phyloP scores from a whole-genome alignment of 768 basidiomycete species.

The Termitomyces sp. region DNA sequence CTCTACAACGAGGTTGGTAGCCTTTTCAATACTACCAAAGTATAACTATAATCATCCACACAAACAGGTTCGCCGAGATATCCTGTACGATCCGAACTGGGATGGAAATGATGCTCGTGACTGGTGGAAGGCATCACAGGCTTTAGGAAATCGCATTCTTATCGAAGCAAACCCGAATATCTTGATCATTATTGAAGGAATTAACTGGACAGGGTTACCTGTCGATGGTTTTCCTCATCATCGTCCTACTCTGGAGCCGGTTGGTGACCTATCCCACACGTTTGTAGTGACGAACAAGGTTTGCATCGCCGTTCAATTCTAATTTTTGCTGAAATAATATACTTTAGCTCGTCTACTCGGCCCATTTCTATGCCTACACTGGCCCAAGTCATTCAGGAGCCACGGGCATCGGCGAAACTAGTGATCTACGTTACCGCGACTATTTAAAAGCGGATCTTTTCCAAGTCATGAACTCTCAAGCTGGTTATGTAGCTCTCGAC shows the following conservation, averaged over 20 bases:
- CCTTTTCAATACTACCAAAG: neutral
- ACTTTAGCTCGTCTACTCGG: conserved; percentile 11
- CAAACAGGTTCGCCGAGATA: conserved; percentile 12
- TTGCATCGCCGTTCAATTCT: neutral
- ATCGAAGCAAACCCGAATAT: conserved; percentile 12
- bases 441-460: conserved; percentile 10
- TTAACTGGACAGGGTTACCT: conserved; percentile 15
- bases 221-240: conserved; percentile 14
- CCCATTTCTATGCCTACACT: conserved; percentile 16
- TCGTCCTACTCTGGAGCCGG: conserved; percentile 14
- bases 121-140: conserved; percentile 10
- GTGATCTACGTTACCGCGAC: conserved; percentile 13
- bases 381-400: conserved; percentile 14
- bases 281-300: conserved; percentile 12
- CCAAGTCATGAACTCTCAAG: conserved; percentile 8
- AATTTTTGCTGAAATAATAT: neutral
- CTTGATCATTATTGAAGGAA: conserved; percentile 14
- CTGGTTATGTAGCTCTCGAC: conserved; percentile 14
- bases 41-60: neutral
- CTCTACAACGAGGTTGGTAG: conserved; percentile 14
- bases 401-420: conserved; percentile 14
- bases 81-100: conserved; percentile 12
- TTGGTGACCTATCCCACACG: conserved; percentile 9
- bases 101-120: conserved; percentile 4
- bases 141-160: conserved; percentile 12